A percentile compares a stretch with the other conserved stretches of the same genome.
phyloP scores from a whole-genome alignment of 768 basidiomycete genomes.

The Sporobolomyces phaffii region DNA sequence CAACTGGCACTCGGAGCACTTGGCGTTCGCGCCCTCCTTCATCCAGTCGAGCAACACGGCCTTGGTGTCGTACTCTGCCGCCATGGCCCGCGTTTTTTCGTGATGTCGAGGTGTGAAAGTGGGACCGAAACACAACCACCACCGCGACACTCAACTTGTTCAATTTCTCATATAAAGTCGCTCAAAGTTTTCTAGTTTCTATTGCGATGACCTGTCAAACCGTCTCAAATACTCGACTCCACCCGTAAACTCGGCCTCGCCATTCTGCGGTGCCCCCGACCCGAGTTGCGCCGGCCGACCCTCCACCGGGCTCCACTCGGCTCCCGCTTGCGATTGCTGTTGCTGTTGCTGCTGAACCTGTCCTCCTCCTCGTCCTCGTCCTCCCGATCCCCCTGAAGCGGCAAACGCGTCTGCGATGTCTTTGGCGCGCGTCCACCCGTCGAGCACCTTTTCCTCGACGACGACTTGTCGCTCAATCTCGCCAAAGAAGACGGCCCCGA shows the following conservation, averaged over 20 bases:
- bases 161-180: background rate
- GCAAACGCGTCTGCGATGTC: slow-evolving; percentile 29
- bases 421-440: slow-evolving; percentile 52
- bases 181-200: too few species aligned
- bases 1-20: slow-evolving; percentile 28
- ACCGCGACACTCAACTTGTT: background rate
- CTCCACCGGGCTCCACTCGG: background rate
- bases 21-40: slow-evolving; percentile 39
- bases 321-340: background rate
- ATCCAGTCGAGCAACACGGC: slow-evolving; percentile 36
- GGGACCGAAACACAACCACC: background rate
- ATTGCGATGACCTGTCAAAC: background rate
- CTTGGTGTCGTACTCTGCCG: slow-evolving; percentile 33
- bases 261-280: background rate
- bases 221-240: slow-evolving; percentile 18
- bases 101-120: background rate
- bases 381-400: background rate
- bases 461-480: slow-evolving; percentile 60
- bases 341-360: background rate
- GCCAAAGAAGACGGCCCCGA: slow-evolving; percentile 63
- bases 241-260: slow-evolving; percentile 21
- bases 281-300: background rate
- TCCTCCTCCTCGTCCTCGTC: too few species aligned
- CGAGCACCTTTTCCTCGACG: slow-evolving; percentile 57
- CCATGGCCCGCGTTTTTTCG: background rate